Base-by-base conservation (phyloP, 371 early-diverging fungal species). In the Syncephalastrum monosporum region DNA sequence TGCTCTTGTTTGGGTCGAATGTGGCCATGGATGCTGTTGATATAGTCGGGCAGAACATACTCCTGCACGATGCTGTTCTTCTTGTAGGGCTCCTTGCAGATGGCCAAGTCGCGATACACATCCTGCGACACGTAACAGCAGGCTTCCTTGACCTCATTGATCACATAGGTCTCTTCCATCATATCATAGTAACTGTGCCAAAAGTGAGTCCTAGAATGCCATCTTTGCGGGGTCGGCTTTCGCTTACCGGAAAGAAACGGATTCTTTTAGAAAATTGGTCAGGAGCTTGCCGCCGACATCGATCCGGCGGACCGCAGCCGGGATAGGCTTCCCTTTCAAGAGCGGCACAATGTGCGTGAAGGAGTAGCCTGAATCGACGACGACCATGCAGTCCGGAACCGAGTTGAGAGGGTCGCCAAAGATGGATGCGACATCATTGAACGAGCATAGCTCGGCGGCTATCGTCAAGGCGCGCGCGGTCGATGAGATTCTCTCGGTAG, bases 121-220 rank as follows among this genome's bases (percentile, higher is more conserved):
- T 91, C 78, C 12, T 74, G 69, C 14, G 93, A 88, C 0, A 92
- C 81, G 68, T 82, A 92, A 61, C 93, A 93, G 64, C 91, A 90
- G 4, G 81, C 74, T 67, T 93, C 92, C 69, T 94, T 94, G 54
- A 90, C 85, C 19, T 89, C 81, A 54, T 90, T 91, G 48, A 94
- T 86, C 27, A 93, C 78, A 60, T 81, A 84, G 0, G 92, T 89
- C 62, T 94, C 93, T 60, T 94, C 93, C 93, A 92, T 92, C 94
- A 94, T 94, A 62, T 94, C 89, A 82, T 89, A 94, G 50, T 88
- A 79, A 48, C 87, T 77, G 45, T 29, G 38, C 27, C 42, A 2
- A 56, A 14, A 48, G 7, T 42, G 24, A 29, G 7, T 55, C 16
- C 2, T 21, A 21, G 46, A 45, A 15, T 10, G 23, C 15, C 25